Percentiles rank a stretch among this genome's conserved stretches.
Evolutionary conservation across 306 rosid species (phyloP).

Genomic region (Begonia peltatifolia): DNA sequence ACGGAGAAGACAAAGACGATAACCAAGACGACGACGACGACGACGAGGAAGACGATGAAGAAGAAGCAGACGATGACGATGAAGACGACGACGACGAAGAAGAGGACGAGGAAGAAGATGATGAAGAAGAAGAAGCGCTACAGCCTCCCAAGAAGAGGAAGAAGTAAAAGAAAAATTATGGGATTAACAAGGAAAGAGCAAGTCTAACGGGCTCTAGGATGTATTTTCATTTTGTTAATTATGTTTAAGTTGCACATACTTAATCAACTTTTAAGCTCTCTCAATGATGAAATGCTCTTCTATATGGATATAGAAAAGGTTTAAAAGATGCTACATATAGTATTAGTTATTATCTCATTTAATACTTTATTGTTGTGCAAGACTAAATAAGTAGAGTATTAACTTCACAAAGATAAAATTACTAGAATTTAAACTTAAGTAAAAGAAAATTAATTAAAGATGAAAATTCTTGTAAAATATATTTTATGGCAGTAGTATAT

Average conservation of each 20-base stretch:
- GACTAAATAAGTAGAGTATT: too few species aligned
- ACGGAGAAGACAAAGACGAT: conserved; percentile 40
- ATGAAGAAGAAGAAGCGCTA: conserved; percentile 72
- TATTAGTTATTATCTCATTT: too few species aligned
- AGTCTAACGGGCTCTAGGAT: conserved; percentile 1
- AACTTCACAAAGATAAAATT: too few species aligned
- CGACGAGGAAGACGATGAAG: conserved; percentile 18
- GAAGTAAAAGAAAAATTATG: conserved; percentile 32
- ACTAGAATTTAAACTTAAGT: too few species aligned
- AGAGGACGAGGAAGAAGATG: conserved; percentile 44
- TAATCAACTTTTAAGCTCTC: too few species aligned
- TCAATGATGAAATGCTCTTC: too few species aligned
- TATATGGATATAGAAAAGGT: too few species aligned
- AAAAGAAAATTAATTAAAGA: too few species aligned
- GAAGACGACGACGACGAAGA: conserved; percentile 34
- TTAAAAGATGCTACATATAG: too few species aligned
- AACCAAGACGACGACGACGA: conserved; percentile 21
- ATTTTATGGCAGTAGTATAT: too few species aligned
- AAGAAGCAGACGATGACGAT: conserved; percentile 38
- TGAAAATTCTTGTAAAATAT: too few species aligned
- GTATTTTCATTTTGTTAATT: conserved; percentile 8
- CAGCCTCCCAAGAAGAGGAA: conserved; percentile 96
- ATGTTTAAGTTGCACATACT: not conserved
- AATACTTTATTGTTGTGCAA: too few species aligned
- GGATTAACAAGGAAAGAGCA: not conserved